phyloP scores from a whole-genome alignment of 192 early-diverging fungal species.

The Rhizoclosmatium globosum region DNA sequence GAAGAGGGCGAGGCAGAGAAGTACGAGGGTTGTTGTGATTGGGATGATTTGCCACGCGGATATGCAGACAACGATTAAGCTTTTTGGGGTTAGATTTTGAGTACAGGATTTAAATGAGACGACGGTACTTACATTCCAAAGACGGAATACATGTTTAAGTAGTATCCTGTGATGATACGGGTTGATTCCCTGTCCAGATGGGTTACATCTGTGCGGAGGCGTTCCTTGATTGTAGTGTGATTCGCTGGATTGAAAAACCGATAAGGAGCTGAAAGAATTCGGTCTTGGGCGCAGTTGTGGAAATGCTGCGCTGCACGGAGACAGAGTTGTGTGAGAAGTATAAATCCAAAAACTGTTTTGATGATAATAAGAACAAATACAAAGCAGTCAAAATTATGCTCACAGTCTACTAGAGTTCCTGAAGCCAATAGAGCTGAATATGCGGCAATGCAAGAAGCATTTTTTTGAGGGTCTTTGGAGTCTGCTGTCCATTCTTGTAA shows the following conservation, averaged over 20 bases:
- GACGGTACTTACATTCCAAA: background rate
- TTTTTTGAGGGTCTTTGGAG: background rate
- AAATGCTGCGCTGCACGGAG: slow-evolving; percentile 54
- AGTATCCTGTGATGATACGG: background rate
- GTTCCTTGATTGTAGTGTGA: slow-evolving; percentile 30
- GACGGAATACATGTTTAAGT: background rate
- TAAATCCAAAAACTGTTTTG: slow-evolving; percentile 6
- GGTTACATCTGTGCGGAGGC: slow-evolving; percentile 2
- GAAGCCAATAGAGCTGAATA: background rate
- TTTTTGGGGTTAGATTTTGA: background rate
- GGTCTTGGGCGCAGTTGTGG: slow-evolving; percentile 57
- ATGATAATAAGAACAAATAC: background rate
- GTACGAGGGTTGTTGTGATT: slow-evolving; percentile 20
- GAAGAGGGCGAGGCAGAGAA: slow-evolving; percentile 27
- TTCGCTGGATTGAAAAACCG: slow-evolving; percentile 31
- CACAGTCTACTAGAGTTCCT: background rate
- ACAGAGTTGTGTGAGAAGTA: background rate
- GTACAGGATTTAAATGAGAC: background rate
- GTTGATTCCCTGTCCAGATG: slow-evolving; percentile 11
- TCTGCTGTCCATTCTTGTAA: slow-evolving; percentile 17
- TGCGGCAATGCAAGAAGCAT: too few species aligned
- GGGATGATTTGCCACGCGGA: slow-evolving; percentile 24
- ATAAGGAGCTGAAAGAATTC: slow-evolving; percentile 62
- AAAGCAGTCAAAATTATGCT: slow-evolving; percentile 4
- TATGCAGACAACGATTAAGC: slow-evolving; percentile 14